phyloP scores from a whole-genome alignment of 2,329 filamentous ascomycete genomes.

The Penicillium aurantiogriseum region DNA sequence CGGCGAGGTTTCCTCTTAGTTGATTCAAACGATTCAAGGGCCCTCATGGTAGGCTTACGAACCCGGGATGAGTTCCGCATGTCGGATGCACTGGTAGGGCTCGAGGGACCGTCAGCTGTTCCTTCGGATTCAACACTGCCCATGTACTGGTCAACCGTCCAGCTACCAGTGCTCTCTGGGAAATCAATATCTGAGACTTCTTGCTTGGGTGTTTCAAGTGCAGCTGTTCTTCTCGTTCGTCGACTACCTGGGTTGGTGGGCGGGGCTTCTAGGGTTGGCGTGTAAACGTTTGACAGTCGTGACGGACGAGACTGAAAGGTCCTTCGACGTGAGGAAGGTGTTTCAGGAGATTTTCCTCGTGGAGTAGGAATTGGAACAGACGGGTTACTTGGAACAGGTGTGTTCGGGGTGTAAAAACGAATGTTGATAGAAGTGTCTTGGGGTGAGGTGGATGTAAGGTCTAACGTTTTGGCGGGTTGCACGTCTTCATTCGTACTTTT shows the following conservation, averaged over 20 bases:
- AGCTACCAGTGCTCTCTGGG: slow-evolving; percentile 15
- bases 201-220: slow-evolving; percentile 13
- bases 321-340: slow-evolving; percentile 14
- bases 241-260: slow-evolving; percentile 13
- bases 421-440: slow-evolving; percentile 15
- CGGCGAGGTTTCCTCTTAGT: slow-evolving; percentile 12
- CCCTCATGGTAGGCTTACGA: slow-evolving; percentile 32
- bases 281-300: slow-evolving; percentile 23
- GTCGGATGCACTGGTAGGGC: slow-evolving; percentile 20
- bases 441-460: slow-evolving; percentile 10
- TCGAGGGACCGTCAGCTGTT: slow-evolving; percentile 11
- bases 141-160: slow-evolving; percentile 18
- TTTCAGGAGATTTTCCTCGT: slow-evolving; percentile 9
- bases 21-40: slow-evolving; percentile 27
- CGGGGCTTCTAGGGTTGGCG: slow-evolving; percentile 19
- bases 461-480: slow-evolving; percentile 12
- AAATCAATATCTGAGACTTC: slow-evolving; percentile 14
- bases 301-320: slow-evolving; percentile 23
- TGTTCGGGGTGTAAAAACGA: slow-evolving; percentile 14
- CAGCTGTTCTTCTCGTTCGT: slow-evolving; percentile 15
- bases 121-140: slow-evolving; percentile 9
- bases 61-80: slow-evolving; percentile 28
- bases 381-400: slow-evolving; percentile 8
- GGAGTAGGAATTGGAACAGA: neutral
- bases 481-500: slow-evolving; percentile 7